Conservation (phyloP, 352 stramenopile genomes). For the Bremia lactucae region DNA sequence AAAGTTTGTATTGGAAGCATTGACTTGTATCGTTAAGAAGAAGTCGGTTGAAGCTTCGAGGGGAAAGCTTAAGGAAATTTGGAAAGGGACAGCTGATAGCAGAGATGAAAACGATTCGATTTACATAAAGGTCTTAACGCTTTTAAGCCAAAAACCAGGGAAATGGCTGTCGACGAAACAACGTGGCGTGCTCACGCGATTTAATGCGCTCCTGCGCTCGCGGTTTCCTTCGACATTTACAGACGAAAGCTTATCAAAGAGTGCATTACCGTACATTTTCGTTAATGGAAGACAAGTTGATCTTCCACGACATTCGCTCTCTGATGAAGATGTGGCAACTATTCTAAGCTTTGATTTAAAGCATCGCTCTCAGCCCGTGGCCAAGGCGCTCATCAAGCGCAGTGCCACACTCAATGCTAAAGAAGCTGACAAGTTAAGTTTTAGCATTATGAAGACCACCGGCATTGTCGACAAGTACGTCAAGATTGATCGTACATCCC, state of each 20-base stretch:
- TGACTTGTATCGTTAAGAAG: slow-evolving; percentile 43
- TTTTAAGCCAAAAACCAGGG: slow-evolving; percentile 12
- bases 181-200: slow-evolving; percentile 20
- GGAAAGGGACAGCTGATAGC: slow-evolving; percentile 19
- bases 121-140: slow-evolving; percentile 13
- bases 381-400: slow-evolving; percentile 60
- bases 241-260: slow-evolving; percentile 8
- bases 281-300: slow-evolving; percentile 63
- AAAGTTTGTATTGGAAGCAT: slow-evolving; percentile 41
- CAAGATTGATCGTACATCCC: slow-evolving; percentile 29
- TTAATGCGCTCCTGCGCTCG: slow-evolving; percentile 36
- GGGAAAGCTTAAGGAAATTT: slow-evolving; percentile 37
- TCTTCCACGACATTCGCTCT: slow-evolving; percentile 40
- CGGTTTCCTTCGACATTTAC: slow-evolving; percentile 16
- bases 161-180: slow-evolving; percentile 20
- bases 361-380: slow-evolving; percentile 55
- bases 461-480: slow-evolving; percentile 72
- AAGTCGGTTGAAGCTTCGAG: slow-evolving; percentile 40
- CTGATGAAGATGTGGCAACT: slow-evolving; percentile 46
- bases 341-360: slow-evolving; percentile 64
- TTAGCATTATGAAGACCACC: slow-evolving; percentile 64
- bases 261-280: slow-evolving; percentile 32
- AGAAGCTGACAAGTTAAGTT: slow-evolving; percentile 51
- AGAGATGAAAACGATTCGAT: slow-evolving; percentile 12
- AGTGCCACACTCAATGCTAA: slow-evolving; percentile 31